A percentile compares a stretch with the other conserved stretches of the same genome.
Evolutionary conservation across 208 protist species (phyloP).

Genomic region (Naegleria gruberi): DNA sequence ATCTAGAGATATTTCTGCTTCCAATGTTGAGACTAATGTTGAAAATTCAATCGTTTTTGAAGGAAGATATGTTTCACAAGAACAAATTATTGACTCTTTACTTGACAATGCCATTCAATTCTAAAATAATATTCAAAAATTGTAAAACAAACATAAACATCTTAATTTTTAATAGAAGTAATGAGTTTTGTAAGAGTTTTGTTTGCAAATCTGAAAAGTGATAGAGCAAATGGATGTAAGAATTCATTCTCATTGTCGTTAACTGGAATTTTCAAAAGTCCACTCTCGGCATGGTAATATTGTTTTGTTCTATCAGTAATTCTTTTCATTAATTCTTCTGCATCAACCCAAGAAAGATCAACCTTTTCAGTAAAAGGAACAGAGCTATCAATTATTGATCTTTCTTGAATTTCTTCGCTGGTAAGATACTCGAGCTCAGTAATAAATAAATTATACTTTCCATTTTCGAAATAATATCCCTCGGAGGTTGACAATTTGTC

Average conservation of each 20-base stretch:
- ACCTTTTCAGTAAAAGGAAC: not conserved
- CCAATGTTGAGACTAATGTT: not conserved
- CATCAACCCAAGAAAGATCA: not conserved
- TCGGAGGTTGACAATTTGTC: not conserved
- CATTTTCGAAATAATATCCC: not conserved
- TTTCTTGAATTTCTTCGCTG: not conserved
- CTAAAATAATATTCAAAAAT: not conserved
- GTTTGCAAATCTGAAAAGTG: not conserved
- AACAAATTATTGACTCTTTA: not conserved
- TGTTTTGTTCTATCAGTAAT: not conserved
- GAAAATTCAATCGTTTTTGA: not conserved
- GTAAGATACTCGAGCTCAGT: not conserved
- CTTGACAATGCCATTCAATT: not conserved
- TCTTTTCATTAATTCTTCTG: not conserved
- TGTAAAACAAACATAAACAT: too few species aligned
- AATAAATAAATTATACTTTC: not conserved
- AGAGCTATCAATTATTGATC: not conserved
- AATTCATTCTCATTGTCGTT: not conserved
- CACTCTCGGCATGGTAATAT: not conserved
- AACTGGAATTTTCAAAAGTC: not conserved
- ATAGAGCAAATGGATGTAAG: not conserved
- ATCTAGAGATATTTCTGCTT: not conserved
- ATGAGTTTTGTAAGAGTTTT: not conserved
- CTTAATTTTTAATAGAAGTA: too few species aligned
- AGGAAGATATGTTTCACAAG: not conserved